phyloP scores from a whole-genome alignment of 345 rosid species.

The Syzygium jambos region DNA sequence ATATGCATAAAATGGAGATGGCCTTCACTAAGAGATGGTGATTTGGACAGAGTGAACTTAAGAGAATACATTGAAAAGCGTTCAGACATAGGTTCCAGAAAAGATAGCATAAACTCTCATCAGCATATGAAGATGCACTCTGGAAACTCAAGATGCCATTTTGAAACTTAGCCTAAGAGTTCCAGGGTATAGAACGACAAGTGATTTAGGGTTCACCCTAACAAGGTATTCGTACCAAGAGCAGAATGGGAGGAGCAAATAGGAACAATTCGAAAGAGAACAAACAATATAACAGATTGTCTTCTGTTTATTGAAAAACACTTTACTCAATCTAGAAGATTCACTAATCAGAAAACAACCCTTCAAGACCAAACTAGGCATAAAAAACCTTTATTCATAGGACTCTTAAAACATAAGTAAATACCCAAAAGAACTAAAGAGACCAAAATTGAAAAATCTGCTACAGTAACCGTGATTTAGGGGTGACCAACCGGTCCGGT shows the following conservation, averaged over 20 bases:
- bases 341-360: neutral
- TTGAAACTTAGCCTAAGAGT: neutral
- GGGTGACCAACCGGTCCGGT: neutral
- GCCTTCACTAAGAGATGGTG: neutral
- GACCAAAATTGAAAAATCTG: neutral
- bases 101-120: neutral
- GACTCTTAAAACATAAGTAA: neutral
- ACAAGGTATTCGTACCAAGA: neutral
- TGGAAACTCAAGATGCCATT: neutral
- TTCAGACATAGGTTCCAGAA: neutral
- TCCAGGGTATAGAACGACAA: neutral
- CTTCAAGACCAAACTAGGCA: neutral
- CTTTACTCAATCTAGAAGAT: neutral
- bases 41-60: neutral
- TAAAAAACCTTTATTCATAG: neutral
- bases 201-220: neutral
- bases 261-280: neutral
- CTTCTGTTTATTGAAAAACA: neutral
- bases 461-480: fast-evolving
- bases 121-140: neutral
- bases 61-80: neutral
- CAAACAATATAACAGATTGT: neutral
- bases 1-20: neutral
- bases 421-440: neutral
- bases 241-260: neutral